These are phyloP conservation scores for Psilocybe tampanensis DNA, from an alignment of 768 basidiomycete genomes.

Conservation along the genomic window DNA sequence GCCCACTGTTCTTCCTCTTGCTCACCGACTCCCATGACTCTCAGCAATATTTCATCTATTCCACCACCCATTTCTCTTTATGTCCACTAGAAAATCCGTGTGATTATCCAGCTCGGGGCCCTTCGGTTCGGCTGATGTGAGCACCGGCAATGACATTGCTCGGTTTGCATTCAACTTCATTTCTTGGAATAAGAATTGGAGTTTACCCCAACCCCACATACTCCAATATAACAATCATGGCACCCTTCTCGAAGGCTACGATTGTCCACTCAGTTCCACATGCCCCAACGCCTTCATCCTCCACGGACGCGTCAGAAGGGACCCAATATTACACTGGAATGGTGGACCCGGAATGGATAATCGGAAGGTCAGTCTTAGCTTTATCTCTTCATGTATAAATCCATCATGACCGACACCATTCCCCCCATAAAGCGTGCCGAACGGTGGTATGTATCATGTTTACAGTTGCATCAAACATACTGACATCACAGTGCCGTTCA, in stretches of 20 bases:
- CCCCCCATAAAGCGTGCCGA: conserved; percentile 50
- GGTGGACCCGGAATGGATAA: conserved; percentile 48
- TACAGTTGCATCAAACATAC: neutral
- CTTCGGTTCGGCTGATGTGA: neutral
- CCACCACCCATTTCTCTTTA: neutral
- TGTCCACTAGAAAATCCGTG: neutral
- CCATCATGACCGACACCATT: conserved; percentile 2
- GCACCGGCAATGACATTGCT: neutral
- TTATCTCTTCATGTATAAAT: neutral
- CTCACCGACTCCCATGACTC: neutral
- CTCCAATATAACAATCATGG: conserved; percentile 30
- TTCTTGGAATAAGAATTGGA: no score
- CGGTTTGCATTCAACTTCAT: neutral
- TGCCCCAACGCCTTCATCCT: neutral
- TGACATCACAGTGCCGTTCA: conserved; percentile 23
- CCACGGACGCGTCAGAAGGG: conserved; percentile 4
- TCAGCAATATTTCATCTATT: neutral
- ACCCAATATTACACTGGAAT: conserved; percentile 34
- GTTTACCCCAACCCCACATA: neutral
- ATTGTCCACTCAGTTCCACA: conserved; percentile 19
- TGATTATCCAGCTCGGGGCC: neutral
- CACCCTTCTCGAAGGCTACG: conserved; percentile 39
- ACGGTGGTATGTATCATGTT: conserved; percentile 44
- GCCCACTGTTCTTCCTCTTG: neutral
- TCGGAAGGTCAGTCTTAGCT: conserved; percentile 47